phyloP scores from a whole-genome alignment of 108 stramenopile species.

The Pseudonitzschia multistriata region DNA sequence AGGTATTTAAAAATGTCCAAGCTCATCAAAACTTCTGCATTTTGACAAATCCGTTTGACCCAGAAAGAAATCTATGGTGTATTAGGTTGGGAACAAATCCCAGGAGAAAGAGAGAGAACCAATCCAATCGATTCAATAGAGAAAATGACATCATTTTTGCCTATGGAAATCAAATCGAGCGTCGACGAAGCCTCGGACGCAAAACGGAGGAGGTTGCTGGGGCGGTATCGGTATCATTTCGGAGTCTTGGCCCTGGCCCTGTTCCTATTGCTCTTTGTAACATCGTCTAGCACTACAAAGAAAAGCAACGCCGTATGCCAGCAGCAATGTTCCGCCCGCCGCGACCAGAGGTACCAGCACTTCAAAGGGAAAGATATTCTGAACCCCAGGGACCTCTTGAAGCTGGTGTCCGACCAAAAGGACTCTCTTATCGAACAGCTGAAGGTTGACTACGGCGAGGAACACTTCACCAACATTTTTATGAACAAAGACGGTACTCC shows the following conservation, averaged over 20 bases:
- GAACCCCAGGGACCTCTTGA: conserved; percentile 6
- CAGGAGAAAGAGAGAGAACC: not conserved
- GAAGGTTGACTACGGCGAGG: conserved; percentile 30
- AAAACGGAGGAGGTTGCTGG: not conserved
- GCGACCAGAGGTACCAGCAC: not conserved
- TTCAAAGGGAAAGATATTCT: conserved; percentile 9
- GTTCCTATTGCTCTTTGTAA: not conserved
- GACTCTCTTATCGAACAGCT: not conserved
- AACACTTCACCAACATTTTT: conserved; percentile 23
- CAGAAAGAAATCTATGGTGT: no score
- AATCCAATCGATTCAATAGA: not conserved
- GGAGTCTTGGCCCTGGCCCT: not conserved
- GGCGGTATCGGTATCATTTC: conserved; percentile 2
- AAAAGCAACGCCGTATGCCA: not conserved
- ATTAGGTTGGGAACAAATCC: no score
- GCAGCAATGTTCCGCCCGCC: not conserved
- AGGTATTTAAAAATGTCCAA: no score
- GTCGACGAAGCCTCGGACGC: not conserved
- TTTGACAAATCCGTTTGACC: no score
- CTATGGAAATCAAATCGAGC: conserved; percentile 7
- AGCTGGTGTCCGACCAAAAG: not conserved
- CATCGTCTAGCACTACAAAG: not conserved
- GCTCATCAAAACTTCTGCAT: no score
- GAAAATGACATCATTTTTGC: not conserved
- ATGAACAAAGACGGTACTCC: not conserved